Conservation (phyloP, 768 basidiomycete genomes). For the Psilocybe tampanensis region DNA sequence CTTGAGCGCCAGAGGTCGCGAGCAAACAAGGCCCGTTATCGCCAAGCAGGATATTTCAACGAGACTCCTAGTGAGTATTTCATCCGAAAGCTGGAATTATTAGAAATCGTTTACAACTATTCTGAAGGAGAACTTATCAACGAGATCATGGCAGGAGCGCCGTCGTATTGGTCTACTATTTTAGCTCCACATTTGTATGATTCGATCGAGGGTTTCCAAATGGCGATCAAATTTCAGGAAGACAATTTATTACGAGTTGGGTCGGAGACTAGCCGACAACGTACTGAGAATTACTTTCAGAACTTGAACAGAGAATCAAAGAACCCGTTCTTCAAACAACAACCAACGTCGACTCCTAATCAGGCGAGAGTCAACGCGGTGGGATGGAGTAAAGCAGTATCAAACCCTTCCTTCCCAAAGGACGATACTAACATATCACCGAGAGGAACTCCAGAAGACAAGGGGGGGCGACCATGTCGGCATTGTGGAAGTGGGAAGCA, state of each 20-base stretch:
- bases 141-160: constrained; percentile 36
- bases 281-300: background rate
- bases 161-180: constrained; percentile 28
- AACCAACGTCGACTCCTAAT: too few relatives aligned
- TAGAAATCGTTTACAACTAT: constrained; percentile 12
- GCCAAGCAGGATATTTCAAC: constrained; percentile 21
- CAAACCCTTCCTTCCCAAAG: constrained; percentile 22
- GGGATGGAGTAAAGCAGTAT: constrained; percentile 2
- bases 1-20: constrained; percentile 26
- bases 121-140: constrained; percentile 32
- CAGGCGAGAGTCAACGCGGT: background rate
- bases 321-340: background rate
- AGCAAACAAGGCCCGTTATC: constrained; percentile 28
- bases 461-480: constrained; percentile 31
- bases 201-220: constrained; percentile 21
- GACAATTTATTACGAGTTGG: constrained; percentile 9
- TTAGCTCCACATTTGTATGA: constrained; percentile 25
- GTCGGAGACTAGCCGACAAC: constrained; percentile 10
- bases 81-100: constrained; percentile 31
- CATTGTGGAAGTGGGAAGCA: constrained; percentile 36
- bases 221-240: constrained; percentile 24
- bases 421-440: constrained; percentile 21
- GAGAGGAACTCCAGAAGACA: constrained; percentile 17
- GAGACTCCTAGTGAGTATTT: constrained; percentile 37
- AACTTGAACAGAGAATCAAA: background rate